Percentiles rank a stretch among this genome's conserved stretches.
Conservation (phyloP, 495 filamentous ascomycete species). For the Neurospora intermedia region DNA sequence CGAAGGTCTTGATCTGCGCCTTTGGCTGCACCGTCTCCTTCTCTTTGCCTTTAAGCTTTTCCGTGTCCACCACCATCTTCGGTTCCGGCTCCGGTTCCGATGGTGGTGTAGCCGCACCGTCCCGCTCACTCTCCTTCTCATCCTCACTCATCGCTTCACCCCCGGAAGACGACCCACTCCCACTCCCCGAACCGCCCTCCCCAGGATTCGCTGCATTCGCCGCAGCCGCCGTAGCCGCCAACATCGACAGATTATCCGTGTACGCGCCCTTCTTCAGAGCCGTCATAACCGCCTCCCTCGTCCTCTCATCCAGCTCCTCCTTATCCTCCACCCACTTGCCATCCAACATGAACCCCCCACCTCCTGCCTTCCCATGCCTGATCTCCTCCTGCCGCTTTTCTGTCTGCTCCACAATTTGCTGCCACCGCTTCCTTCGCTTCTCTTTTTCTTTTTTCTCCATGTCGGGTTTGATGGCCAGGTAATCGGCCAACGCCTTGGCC, state of each 20-base stretch:
- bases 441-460: slow-evolving; percentile 92
- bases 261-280: slow-evolving; percentile 61
- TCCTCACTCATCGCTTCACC: slow-evolving; percentile 19
- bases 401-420: slow-evolving; percentile 70
- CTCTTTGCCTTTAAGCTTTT: slow-evolving; percentile 6
- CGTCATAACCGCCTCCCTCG: slow-evolving; percentile 67
- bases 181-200: slow-evolving; percentile 21
- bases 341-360: slow-evolving; percentile 42
- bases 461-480: slow-evolving; percentile 88
- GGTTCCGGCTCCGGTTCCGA: slow-evolving; percentile 18
- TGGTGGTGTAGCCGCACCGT: slow-evolving; percentile 23
- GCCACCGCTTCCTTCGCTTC: slow-evolving; percentile 66
- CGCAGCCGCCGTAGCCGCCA: slow-evolving; percentile 7
- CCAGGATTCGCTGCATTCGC: background rate
- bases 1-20: slow-evolving; percentile 40
- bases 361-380: slow-evolving; percentile 51
- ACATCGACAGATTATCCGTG: slow-evolving; percentile 35
- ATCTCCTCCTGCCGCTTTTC: slow-evolving; percentile 76
- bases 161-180: slow-evolving; percentile 28
- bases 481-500: slow-evolving; percentile 89
- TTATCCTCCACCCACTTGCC: slow-evolving; percentile 91
- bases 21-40: slow-evolving; percentile 33
- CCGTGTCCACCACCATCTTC: slow-evolving; percentile 2
- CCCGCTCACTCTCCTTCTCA: slow-evolving; percentile 23
- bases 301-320: slow-evolving; percentile 73